A percentile compares a stretch with the other conserved stretches of the same genome.
Conservation (phyloP, 2,329 filamentous ascomycete species). For the Orbilia javanica region DNA sequence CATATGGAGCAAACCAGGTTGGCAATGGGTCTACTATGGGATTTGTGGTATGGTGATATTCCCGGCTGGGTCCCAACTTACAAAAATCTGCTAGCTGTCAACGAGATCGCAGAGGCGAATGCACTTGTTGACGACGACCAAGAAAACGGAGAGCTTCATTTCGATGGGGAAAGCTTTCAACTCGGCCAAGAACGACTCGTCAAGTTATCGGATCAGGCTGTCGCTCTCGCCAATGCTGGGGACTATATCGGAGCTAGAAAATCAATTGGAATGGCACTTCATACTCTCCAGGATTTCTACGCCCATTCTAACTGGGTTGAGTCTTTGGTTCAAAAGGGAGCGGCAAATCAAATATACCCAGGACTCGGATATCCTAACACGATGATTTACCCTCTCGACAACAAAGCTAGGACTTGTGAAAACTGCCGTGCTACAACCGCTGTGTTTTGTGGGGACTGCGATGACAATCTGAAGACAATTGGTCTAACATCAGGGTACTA, state of each 20-base stretch:
- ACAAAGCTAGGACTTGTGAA: neutral
- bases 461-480: constrained; percentile 6
- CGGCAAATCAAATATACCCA: constrained; percentile 18
- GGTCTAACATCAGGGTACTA: constrained; percentile 48
- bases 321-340: neutral
- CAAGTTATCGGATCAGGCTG: constrained; percentile 21
- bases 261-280: constrained; percentile 46
- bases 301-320: constrained; percentile 54
- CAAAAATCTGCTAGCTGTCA: constrained; percentile 11
- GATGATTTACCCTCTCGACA: constrained; percentile 28
- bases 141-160: constrained; percentile 45
- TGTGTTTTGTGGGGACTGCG: constrained; percentile 6
- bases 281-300: constrained; percentile 53
- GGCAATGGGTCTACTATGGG: constrained; percentile 21
- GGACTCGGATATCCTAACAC: constrained; percentile 37
- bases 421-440: neutral
- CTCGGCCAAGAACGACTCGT: constrained; percentile 32
- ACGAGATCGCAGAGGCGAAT: constrained; percentile 40
- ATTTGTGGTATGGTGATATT: constrained; percentile 20
- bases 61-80: neutral
- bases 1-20: constrained; percentile 36
- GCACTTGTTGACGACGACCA: constrained; percentile 42
- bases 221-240: constrained; percentile 5
- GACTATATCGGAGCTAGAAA: constrained; percentile 29
- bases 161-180: constrained; percentile 49